Evolutionary conservation across 1,284 basidiomycete species (phyloP).

Genomic region (Malassezia equina): DNA sequence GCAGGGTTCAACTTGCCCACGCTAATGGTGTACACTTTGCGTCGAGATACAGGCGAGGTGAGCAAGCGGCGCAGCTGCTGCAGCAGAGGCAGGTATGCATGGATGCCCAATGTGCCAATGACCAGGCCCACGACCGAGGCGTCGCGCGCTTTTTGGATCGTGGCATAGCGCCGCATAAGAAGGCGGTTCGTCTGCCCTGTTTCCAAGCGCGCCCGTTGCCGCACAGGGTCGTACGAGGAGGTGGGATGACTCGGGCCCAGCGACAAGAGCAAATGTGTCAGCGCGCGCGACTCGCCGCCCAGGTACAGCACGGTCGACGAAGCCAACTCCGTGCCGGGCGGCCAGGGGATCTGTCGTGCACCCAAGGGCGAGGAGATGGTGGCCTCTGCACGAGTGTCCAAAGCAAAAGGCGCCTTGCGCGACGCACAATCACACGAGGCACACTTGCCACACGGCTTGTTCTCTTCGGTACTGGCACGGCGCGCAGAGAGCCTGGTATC

Average conservation of each 20-base stretch:
- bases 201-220: slow-evolving; percentile 52
- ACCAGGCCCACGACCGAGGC: slow-evolving; percentile 91
- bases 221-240: slow-evolving; percentile 64
- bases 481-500: slow-evolving; percentile 11
- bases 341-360: slow-evolving; percentile 1
- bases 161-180: slow-evolving; percentile 81
- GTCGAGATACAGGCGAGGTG: slow-evolving; percentile 59
- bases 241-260: slow-evolving; percentile 49
- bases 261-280: slow-evolving; percentile 65
- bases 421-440: neutral
- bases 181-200: slow-evolving; percentile 60
- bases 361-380: neutral
- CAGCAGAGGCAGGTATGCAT: slow-evolving; percentile 20
- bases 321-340: slow-evolving; percentile 24
- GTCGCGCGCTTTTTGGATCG: slow-evolving; percentile 77
- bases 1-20: slow-evolving; percentile 92
- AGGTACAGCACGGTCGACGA: slow-evolving; percentile 61
- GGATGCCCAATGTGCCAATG: slow-evolving; percentile 83
- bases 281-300: slow-evolving; percentile 67
- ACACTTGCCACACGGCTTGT: neutral
- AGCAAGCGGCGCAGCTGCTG: slow-evolving; percentile 24
- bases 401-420: neutral
- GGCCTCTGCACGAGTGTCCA: neutral
- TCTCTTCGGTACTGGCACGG: too few relatives aligned
- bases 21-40: slow-evolving; percentile 68